Percentiles rank a stretch among this genome's conserved stretches.
phyloP scores from a whole-genome alignment of 1,284 basidiomycete genomes.

The Ceratobasidium sp. region DNA sequence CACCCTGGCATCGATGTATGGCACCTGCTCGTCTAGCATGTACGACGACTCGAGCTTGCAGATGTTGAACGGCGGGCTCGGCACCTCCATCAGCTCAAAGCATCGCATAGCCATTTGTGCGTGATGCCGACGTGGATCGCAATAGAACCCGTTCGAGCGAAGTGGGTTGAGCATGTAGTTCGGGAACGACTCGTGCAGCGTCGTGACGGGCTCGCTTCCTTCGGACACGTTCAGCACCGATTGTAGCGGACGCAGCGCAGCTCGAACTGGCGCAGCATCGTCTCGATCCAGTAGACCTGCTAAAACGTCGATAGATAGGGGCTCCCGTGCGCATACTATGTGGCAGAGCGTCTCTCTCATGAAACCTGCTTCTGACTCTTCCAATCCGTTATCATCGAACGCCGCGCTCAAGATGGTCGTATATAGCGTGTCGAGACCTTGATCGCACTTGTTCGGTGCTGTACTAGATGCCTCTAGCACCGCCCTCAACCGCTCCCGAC shows the following conservation, averaged over 20 bases:
- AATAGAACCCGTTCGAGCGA: not conserved
- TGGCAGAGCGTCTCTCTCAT: not conserved
- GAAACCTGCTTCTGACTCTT: no score
- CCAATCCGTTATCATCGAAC: no score
- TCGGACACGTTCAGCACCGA: not conserved
- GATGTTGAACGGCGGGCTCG: not conserved
- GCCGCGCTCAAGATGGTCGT: no score
- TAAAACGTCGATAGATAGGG: not conserved
- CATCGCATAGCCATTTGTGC: not conserved
- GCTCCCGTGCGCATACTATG: not conserved
- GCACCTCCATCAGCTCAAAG: not conserved
- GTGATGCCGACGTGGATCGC: not conserved
- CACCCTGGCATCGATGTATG: not conserved
- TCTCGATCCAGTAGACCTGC: not conserved
- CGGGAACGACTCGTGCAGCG: not conserved
- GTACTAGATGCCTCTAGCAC: no score
- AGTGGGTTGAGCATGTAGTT: no score
- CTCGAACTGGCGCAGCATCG: no score
- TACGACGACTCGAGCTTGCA: no score
- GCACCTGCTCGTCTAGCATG: not conserved
- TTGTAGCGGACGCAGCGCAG: not conserved
- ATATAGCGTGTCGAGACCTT: no score
- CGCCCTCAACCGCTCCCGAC: no score
- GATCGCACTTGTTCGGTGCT: no score
- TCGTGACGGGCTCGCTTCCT: not conserved